Evolutionary conservation across 306 rosid genomes (phyloP).

Genomic region (Cajanus cajan): DNA sequence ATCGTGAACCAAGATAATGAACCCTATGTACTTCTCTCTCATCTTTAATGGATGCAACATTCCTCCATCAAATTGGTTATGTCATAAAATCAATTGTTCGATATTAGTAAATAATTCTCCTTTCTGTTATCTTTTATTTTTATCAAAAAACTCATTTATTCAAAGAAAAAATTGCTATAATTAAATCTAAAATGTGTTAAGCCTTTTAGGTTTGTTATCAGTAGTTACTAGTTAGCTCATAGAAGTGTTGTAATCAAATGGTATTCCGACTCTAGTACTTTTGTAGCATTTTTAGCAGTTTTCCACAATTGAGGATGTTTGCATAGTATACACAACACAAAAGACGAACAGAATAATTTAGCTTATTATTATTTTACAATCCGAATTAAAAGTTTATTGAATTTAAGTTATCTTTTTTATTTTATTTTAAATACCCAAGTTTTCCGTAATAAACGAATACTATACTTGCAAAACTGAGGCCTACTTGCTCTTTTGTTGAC

Average conservation of each 20-base stretch:
- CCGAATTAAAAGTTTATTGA: background rate
- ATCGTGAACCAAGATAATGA: background rate
- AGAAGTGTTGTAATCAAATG: background rate
- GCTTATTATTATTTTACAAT: background rate
- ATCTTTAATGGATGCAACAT: background rate
- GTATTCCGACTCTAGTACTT: background rate
- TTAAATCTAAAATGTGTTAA: slow-evolving; percentile 5
- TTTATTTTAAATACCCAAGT: background rate
- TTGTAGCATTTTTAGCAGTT: background rate
- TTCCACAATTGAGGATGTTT: background rate
- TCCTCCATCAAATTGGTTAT: background rate
- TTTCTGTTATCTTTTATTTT: background rate
- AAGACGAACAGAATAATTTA: slow-evolving; percentile 7
- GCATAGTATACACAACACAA: background rate
- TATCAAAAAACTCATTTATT: background rate
- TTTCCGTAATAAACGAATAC: background rate
- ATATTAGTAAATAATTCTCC: background rate
- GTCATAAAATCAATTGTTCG: background rate
- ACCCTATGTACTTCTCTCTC: background rate
- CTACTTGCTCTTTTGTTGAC: slow-evolving; percentile 6
- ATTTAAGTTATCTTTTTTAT: background rate
- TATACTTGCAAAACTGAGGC: background rate
- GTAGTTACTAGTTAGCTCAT: background rate
- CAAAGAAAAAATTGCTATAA: background rate
- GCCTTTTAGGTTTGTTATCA: background rate